Evolutionary conservation across 495 filamentous ascomycete genomes (phyloP), one percentile per base, ranked within the genome.

Genomic region (Zalerion maritima): DNA sequence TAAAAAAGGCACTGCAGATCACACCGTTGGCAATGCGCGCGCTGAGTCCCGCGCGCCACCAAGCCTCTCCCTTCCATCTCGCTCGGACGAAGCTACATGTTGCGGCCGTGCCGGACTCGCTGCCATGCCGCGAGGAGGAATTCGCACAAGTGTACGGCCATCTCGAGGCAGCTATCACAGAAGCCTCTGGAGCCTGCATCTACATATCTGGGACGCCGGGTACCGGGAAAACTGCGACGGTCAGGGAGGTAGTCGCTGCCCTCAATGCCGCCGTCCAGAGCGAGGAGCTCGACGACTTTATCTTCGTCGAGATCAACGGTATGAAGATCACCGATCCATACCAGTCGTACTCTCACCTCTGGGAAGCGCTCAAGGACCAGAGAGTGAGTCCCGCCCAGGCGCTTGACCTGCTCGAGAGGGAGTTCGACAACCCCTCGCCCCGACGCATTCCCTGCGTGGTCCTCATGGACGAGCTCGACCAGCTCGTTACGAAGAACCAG

Each of bases 251-350:
- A 2, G 77, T 96, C 5, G 73, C 79, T 11, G 80, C 84, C 50
- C 68, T 99, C 6, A 85, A 94, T 36, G 69, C 68, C 3, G 75
- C 84, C 1, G 89, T 96, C 4, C 64, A 68, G 18, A 71, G 74
- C 7, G 91, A 99, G 47, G 86, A 96, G 54, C 71, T 99, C 29
- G 91, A 96, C 42, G 91, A 99, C 50, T 99, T 99, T 49, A 91
- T 93, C 40, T 99, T 96, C 39, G 86, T 96, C 38, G 91, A 99
- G 53, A 96, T 99, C 55, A 99, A 99, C 54, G 91, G 91, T 28
- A 96, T 99, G 91, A 96, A 94, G 62, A 80, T 96, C 42, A 89
- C 91, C 0, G 91, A 99, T 50, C 89, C 91, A 0, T 85, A 96
- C 47, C 91, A 99, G 49, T 80, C 87, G 0, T 99, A 99, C 53